Evolutionary conservation across 202 grass and related monocot genomes (phyloP).

Genomic region (Hordeum pubiflorum): DNA sequence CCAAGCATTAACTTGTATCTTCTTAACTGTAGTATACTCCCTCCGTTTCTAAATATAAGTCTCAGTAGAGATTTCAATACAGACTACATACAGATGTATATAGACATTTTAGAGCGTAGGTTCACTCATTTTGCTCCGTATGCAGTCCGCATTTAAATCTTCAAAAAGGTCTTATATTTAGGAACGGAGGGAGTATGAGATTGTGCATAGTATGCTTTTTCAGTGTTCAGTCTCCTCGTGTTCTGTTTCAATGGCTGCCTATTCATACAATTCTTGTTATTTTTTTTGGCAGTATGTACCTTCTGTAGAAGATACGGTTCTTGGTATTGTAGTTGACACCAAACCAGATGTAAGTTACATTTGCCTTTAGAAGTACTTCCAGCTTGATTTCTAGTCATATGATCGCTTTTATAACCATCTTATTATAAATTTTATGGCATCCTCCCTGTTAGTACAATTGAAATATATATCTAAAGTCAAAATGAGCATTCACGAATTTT

Average conservation of each 20-base stretch:
- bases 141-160: too few relatives aligned
- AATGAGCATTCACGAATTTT: background rate
- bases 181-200: background rate
- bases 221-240: background rate
- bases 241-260: background rate
- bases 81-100: too few relatives aligned
- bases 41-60: too few relatives aligned
- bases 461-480: background rate
- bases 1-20: background rate
- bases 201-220: background rate
- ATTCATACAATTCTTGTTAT: constrained; percentile 7
- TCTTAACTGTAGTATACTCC: too few relatives aligned
- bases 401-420: background rate
- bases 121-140: too few relatives aligned
- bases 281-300: constrained; percentile 60
- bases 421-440: background rate
- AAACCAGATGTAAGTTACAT: constrained; percentile 76
- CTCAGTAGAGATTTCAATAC: too few relatives aligned
- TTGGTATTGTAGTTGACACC: constrained; percentile 75
- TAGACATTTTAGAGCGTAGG: too few relatives aligned
- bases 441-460: background rate
- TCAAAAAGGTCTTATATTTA: too few relatives aligned
- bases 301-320: constrained; percentile 58
- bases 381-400: background rate
- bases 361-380: constrained; percentile 16